Evolutionary conservation across 1,284 basidiomycete genomes (phyloP).

Genomic region (Austroboletus niveus): DNA sequence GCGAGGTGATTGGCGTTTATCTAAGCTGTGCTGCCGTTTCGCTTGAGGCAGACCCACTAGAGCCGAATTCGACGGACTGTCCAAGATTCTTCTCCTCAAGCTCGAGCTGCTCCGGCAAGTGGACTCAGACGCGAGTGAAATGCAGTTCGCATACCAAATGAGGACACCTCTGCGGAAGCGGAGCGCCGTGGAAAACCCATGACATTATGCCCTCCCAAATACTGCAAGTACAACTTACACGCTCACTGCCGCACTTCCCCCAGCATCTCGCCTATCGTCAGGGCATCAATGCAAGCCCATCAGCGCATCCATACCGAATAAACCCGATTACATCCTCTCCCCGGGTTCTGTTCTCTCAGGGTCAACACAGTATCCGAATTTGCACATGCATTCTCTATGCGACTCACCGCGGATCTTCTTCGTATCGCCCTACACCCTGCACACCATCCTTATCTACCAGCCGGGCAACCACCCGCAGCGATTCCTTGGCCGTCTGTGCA

Average conservation of each 20-base stretch:
- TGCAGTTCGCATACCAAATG: conserved; percentile 12
- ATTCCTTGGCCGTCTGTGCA: conserved; percentile 47
- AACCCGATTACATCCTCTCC: conserved; percentile 55
- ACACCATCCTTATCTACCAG: conserved; percentile 63
- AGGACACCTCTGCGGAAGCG: conserved; percentile 17
- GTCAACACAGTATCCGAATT: conserved; percentile 12
- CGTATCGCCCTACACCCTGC: conserved; percentile 37
- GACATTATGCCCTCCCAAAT: conserved; percentile 22
- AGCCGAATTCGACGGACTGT: no score
- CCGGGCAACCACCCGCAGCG: conserved; percentile 50
- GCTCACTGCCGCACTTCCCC: conserved; percentile 1
- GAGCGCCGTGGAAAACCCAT: conserved; percentile 23
- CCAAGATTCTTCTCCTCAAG: background rate
- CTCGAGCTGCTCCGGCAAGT: background rate
- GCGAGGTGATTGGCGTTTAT: conserved; percentile 21
- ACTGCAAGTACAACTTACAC: conserved; percentile 23
- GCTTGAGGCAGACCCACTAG: no score
- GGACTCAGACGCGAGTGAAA: background rate
- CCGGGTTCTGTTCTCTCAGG: conserved; percentile 34
- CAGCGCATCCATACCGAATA: conserved; percentile 49
- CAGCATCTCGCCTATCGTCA: conserved; percentile 29
- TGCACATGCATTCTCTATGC: background rate
- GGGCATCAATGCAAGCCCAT: conserved; percentile 54
- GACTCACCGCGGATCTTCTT: conserved; percentile 49
- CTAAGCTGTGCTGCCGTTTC: conserved; percentile 14